Percentiles rank a stretch among this genome's conserved stretches.
Conservation (phyloP, 2,329 filamentous ascomycete genomes). For the Colletotrichum endophyticum region DNA sequence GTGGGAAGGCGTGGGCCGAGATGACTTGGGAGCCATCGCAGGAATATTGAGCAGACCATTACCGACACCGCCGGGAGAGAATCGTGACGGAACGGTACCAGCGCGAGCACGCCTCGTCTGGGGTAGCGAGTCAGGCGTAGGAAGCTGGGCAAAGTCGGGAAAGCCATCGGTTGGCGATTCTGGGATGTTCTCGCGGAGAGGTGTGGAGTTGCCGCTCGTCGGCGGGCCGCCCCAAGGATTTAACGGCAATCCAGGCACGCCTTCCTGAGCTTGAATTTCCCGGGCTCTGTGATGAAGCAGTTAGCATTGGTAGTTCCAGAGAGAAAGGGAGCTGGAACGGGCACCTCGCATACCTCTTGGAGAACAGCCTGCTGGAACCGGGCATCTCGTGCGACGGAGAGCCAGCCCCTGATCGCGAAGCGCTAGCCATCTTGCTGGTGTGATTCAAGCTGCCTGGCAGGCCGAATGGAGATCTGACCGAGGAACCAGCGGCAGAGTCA, state of each 20-base stretch:
- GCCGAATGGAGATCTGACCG: conserved; percentile 75
- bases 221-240: conserved; percentile 94
- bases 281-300: conserved; percentile 68
- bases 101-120: conserved; percentile 83
- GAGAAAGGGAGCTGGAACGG: neutral
- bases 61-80: conserved; percentile 76
- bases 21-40: conserved; percentile 73
- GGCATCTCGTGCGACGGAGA: conserved; percentile 93
- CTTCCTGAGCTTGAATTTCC: conserved; percentile 97
- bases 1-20: conserved; percentile 83
- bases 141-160: conserved; percentile 81
- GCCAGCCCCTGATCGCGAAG: conserved; percentile 81
- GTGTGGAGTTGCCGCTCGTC: conserved; percentile 94
- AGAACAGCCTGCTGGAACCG: conserved; percentile 77
- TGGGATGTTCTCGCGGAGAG: conserved; percentile 94
- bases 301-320: conserved; percentile 8
- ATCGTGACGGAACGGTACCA: conserved; percentile 94
- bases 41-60: conserved; percentile 64
- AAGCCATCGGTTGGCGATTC: conserved; percentile 97
- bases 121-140: conserved; percentile 69
- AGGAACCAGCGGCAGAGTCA: conserved; percentile 69
- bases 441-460: conserved; percentile 67
- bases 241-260: conserved; percentile 69
- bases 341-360: conserved; percentile 77
- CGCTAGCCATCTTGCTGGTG: conserved; percentile 62